phyloP scores from a whole-genome alignment of 78 protist genomes.

The Capsaspora owczarzaki region DNA sequence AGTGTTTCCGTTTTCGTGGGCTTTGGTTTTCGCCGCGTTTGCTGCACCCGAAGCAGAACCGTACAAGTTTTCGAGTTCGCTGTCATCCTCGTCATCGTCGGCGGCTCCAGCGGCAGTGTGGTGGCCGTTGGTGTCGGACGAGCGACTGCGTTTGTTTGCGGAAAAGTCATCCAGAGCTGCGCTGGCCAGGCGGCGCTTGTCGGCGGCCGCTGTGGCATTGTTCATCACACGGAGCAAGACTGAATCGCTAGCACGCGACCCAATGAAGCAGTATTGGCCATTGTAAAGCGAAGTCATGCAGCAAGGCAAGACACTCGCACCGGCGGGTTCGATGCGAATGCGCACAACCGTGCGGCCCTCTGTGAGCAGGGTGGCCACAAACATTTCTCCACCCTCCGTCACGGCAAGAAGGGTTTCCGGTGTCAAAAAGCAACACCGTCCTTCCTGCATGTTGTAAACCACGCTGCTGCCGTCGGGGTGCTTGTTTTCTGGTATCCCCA shows the following conservation, averaged over 20 bases:
- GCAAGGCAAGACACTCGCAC: conserved; percentile 47
- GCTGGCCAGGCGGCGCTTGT: no score
- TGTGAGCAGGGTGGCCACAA: conserved; percentile 28
- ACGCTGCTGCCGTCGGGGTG: no score
- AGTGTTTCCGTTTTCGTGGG: no score
- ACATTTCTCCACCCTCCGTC: neutral
- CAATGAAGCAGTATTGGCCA: conserved; percentile 32
- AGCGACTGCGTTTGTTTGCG: no score
- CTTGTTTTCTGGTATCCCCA: no score
- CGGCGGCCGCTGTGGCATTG: conserved; percentile 10
- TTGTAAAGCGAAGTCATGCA: neutral
- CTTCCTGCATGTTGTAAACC: no score
- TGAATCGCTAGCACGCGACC: conserved; percentile 53
- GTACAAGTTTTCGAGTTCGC: neutral
- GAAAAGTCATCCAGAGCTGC: no score
- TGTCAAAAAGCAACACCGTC: neutral
- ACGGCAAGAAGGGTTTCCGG: neutral
- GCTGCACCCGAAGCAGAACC: neutral
- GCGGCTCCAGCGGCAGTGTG: neutral
- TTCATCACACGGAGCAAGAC: conserved; percentile 29
- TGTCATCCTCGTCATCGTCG: neutral
- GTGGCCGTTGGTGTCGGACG: neutral
- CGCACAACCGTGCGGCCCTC: conserved; percentile 44
- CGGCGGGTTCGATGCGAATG: conserved; percentile 32
- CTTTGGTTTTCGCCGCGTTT: neutral